A percentile compares a stretch with the other conserved stretches of the same genome.
Conservation (phyloP, 2,329 filamentous ascomycete genomes). For the Hymenotorrendiella dingleyae region DNA sequence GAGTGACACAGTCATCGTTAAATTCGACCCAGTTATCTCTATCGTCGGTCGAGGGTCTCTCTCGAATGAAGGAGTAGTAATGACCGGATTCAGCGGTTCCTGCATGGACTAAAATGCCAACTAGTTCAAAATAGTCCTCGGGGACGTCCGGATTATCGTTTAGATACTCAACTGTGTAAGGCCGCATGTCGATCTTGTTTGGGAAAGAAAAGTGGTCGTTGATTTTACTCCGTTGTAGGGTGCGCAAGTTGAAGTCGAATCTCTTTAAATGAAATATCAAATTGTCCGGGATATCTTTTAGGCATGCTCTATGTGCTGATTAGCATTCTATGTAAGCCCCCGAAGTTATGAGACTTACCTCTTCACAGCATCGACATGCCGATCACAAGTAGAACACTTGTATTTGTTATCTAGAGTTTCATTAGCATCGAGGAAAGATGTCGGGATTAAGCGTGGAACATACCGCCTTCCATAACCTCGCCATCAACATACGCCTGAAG, state of each 20-base stretch:
- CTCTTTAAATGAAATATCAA: constrained; percentile 92
- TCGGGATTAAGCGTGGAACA: constrained; percentile 21
- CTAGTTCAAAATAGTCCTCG: constrained; percentile 82
- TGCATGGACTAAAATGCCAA: constrained; percentile 90
- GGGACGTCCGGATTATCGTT: constrained; percentile 52
- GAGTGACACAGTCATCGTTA: constrained; percentile 78
- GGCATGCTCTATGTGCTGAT: constrained; percentile 58
- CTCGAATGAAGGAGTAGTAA: constrained; percentile 93
- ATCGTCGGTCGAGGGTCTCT: constrained; percentile 54
- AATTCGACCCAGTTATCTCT: constrained; percentile 74
- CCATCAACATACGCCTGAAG: constrained; percentile 93
- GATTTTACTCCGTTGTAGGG: constrained; percentile 81
- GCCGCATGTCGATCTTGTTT: constrained; percentile 73
- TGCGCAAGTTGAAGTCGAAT: constrained; percentile 74
- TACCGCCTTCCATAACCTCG: constrained; percentile 88
- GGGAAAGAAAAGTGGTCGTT: constrained; percentile 95
- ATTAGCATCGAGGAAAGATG: constrained; percentile 19
- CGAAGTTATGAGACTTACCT: constrained; percentile 41
- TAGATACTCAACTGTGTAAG: constrained; percentile 82
- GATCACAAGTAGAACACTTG: constrained; percentile 85
- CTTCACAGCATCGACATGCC: constrained; percentile 89
- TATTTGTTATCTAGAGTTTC: constrained; percentile 86
- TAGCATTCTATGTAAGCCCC: constrained; percentile 12
- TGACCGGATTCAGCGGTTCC: constrained; percentile 92
- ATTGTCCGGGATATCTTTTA: constrained; percentile 90